Base-by-base conservation (phyloP, 2,329 filamentous ascomycete genomes). In the Diaporthe sp. region DNA sequence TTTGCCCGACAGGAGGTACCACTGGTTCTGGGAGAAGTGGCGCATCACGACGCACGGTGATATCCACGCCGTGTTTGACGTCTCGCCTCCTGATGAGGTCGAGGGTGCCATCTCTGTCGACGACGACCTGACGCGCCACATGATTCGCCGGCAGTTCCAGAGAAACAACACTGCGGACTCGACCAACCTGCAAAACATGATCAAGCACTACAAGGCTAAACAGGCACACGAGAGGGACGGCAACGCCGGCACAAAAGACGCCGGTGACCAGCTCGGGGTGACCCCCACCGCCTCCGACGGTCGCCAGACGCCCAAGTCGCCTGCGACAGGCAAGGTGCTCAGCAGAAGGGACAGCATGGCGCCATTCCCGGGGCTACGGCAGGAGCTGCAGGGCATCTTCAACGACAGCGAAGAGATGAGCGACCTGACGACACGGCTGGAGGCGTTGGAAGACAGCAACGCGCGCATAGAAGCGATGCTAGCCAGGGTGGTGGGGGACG, bases 31-130 rank as follows among this genome's bases (percentile, higher is more conserved):
- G 91, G 90, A 92, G 78, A 91, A 89, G 82, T 92, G 90, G 85
- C 88, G 90, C 63, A 91, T 95, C 81, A 93, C 92, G 9, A 92
- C 91, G 12, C 93, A 95, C 81, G 90, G 92, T 28, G 93, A 95
- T 81, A 87, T 95, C 47, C 90, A 93, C 61, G 90, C 92, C 15
- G 94, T 95, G 2, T 95, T 95, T 77, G 92, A 95, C 71, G 87
- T 92, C 37, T 88, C 93, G 55, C 92, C 93, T 7, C 93, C 94
- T 2, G 89, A 93, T 67, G 86, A 86, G 42, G 87, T 91, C 6
- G 85, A 88, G 67, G 84, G 89, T 20, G 89, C 91, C 61, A 91
- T 92, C 57, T 85, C 89, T 0, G 88, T 88, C 6, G 90, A 92
- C 77, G 91, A 92, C 78, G 87, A 91, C 73, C 82, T 92, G 77